Conservation (phyloP, 768 basidiomycete species). For the Calocybe gangraenosa region DNA sequence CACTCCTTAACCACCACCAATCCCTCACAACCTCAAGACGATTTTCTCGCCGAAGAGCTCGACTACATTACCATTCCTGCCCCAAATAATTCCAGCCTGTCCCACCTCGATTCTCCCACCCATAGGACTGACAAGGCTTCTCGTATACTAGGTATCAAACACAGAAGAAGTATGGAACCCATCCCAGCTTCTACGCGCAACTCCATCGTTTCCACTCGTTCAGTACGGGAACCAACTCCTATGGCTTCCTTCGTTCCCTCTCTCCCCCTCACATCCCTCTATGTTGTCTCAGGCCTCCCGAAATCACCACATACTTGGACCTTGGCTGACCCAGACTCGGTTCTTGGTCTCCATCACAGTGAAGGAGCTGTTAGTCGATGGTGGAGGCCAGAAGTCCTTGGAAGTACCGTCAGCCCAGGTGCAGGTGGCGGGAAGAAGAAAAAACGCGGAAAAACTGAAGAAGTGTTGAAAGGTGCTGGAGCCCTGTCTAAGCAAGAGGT, state of each 20-base stretch:
- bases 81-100: constrained; percentile 25
- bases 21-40: constrained; percentile 25
- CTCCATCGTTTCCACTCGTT: constrained; percentile 75
- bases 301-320: constrained; percentile 91
- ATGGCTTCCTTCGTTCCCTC: constrained; percentile 64
- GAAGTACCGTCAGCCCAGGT: constrained; percentile 81
- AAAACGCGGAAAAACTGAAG: constrained; percentile 60
- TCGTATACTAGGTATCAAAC: constrained; percentile 69
- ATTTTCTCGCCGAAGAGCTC: constrained; percentile 64
- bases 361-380: constrained; percentile 85
- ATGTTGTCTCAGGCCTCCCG: constrained; percentile 84
- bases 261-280: constrained; percentile 76
- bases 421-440: constrained; percentile 71
- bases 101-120: constrained; percentile 28
- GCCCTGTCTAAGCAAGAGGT: constrained; percentile 84
- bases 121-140: constrained; percentile 69
- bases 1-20: constrained; percentile 21
- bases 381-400: constrained; percentile 91
- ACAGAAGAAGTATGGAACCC: constrained; percentile 79
- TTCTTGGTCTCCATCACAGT: constrained; percentile 74
- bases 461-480: constrained; percentile 70
- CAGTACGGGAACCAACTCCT: constrained; percentile 51
- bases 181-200: constrained; percentile 74
- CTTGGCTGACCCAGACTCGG: constrained; percentile 78
- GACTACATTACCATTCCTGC: constrained; percentile 60